Base-by-base conservation (phyloP, 2,329 filamentous ascomycete species). In the Ceratocystis huliohia region DNA sequence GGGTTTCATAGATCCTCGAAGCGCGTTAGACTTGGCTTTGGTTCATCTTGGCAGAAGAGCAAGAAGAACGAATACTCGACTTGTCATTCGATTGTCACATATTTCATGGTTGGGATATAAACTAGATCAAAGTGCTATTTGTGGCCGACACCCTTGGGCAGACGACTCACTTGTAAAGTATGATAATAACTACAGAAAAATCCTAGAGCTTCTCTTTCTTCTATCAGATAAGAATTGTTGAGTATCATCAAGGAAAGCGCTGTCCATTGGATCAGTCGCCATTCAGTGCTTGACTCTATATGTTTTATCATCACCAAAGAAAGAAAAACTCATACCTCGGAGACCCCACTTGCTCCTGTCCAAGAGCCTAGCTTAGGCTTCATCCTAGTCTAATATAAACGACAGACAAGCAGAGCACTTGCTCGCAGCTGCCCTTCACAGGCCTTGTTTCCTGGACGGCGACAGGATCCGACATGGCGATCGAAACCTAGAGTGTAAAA, bases 271-370 rank as follows among this genome's bases (percentile, higher is more conserved):
- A 68, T 64, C 66, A 57, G 64, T 61, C 61, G 59, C 46, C 71
- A 83, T 84, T 96, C 89, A 89, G 92, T 90, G 91, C 91, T 96
- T 96, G 91, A 96, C 91, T 96, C 92, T 96, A 92, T 92, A 88
- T 41, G 82, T 66, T 81, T 87, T 84, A 85, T 96, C 91, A 96
- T 96, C 92, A 96, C 70, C 87, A 78, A 83, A 82, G 37, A 83
- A 82, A 67, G 17, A 33, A 59, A 57, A 28, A 30, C 20, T 25
- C n/a, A 5, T 17, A n/a, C 56, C 20, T 8, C 56, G 20, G 53
- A 33, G 1, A 33, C 30, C 30, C 53, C 33, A 10, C 33, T 37
- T 37, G 33, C 33, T 37, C 33, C 33, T 10, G 33, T 10, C 7
- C 33, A 37, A 37, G 33, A 37, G 8, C 33, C 33, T 37, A 10